These are phyloP conservation scores for Suhomyces kilbournensis DNA, from an alignment of 805 yeast species.

Conservation along the genomic window DNA sequence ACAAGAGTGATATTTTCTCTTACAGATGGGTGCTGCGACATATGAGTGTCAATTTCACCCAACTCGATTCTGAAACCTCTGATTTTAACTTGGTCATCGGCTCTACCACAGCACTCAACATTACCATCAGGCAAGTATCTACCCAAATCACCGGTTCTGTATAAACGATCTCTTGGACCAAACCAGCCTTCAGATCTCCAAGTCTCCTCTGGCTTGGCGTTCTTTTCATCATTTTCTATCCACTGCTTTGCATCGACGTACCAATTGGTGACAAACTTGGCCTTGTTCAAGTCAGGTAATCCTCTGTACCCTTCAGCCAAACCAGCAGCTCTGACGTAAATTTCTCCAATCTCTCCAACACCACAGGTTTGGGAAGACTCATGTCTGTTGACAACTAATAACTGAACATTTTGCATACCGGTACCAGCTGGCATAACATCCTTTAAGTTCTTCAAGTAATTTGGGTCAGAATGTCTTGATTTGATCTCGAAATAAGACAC, in stretches of 20 bases:
- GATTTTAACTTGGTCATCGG: slow-evolving; percentile 97
- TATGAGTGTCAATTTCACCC: slow-evolving; percentile 97
- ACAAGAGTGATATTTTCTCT: slow-evolving; percentile 93
- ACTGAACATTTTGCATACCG: slow-evolving; percentile 95
- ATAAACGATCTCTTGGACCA: slow-evolving; percentile 94
- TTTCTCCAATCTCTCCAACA: slow-evolving; percentile 98
- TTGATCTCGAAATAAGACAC: slow-evolving; percentile 92
- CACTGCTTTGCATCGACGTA: slow-evolving; percentile 68
- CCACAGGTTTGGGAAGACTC: slow-evolving; percentile 92
- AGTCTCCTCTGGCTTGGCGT: slow-evolving; percentile 42
- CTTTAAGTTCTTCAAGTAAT: slow-evolving; percentile 77
- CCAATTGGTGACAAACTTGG: slow-evolving; percentile 92
- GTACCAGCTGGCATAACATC: slow-evolving; percentile 98
- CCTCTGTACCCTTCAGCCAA: slow-evolving; percentile 95
- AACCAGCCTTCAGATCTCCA: slow-evolving; percentile 79
- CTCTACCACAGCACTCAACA: slow-evolving; percentile 97
- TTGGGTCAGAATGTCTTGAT: slow-evolving; percentile 63
- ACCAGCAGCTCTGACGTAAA: slow-evolving; percentile 97
- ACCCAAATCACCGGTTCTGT: slow-evolving; percentile 97
- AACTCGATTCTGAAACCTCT: slow-evolving; percentile 98
- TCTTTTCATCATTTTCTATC: slow-evolving; percentile 51
- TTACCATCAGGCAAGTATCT: slow-evolving; percentile 96
- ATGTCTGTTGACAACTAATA: slow-evolving; percentile 87
- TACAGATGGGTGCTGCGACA: slow-evolving; percentile 88
- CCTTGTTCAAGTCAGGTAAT: slow-evolving; percentile 80